Percentiles rank a stretch among this genome's conserved stretches.
These are phyloP conservation scores for Diplodia seriata DNA, from an alignment of 2,329 filamentous ascomycete species.

Conservation along the genomic window DNA sequence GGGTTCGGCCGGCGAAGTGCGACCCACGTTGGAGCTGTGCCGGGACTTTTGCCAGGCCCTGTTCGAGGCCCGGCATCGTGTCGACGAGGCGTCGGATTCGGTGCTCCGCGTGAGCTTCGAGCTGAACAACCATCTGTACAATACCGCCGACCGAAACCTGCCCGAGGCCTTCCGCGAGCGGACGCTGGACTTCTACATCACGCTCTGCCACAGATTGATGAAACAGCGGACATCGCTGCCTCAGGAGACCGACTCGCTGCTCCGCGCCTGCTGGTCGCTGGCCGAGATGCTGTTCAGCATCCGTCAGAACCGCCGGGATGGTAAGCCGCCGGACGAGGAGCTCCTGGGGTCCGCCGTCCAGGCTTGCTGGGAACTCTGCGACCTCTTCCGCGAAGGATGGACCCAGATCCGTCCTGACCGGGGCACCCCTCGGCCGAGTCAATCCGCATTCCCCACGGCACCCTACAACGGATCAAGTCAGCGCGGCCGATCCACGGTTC, in stretches of 20 bases:
- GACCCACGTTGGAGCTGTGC: constrained; percentile 82
- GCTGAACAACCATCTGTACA: constrained; percentile 93
- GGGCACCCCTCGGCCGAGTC: constrained; percentile 81
- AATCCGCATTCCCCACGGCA: constrained; percentile 71
- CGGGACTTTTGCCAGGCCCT: constrained; percentile 90
- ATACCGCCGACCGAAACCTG: constrained; percentile 82
- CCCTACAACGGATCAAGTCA: constrained; percentile 24
- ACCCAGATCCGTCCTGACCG: constrained; percentile 85
- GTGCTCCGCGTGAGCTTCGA: constrained; percentile 92
- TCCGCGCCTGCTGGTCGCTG: constrained; percentile 86
- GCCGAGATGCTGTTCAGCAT: constrained; percentile 94
- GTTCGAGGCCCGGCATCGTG: constrained; percentile 81
- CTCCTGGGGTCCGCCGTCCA: constrained; percentile 86
- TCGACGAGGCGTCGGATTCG: constrained; percentile 82
- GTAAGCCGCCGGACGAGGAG: constrained; percentile 77
- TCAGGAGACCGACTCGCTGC: constrained; percentile 81
- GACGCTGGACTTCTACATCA: constrained; percentile 93
- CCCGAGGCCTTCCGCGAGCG: constrained; percentile 88
- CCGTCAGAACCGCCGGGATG: constrained; percentile 79
- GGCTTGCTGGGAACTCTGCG: constrained; percentile 92
- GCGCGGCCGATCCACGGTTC: constrained; percentile 35
- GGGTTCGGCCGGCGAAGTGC: constrained; percentile 70
- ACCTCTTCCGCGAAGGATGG: constrained; percentile 92
- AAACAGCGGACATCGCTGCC: constrained; percentile 82
- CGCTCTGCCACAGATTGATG: constrained; percentile 93